Evolutionary conservation across 345 rosid genomes (phyloP), one percentile per base, ranked within the genome.

Genomic region (Salix koriyanagi): DNA sequence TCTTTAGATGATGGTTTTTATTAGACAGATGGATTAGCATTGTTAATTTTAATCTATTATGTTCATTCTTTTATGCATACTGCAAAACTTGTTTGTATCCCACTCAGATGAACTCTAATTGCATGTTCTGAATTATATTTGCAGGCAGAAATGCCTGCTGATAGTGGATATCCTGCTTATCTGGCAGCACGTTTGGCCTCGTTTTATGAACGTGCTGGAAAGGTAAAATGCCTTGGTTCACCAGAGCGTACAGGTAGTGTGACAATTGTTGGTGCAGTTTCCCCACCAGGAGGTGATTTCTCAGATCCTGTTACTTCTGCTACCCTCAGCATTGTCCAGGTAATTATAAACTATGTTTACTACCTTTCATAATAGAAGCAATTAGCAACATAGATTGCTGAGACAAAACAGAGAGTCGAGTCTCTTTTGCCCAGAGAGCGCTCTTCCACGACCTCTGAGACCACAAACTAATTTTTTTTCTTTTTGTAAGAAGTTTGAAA

Each of bases 101-200:
- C 16, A 2, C 71, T 36, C 28, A 66, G 46, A 26, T 48, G 71
- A 54, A 74, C 26, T 28, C 76, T 71, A 67, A 77, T 54, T 15
- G 18, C n/a, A 78, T 67, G 32, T 70, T 70, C 42, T 67, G 72
- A 14, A 56, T 84, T 83, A 85, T 67, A 74, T 56, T 84, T 77
- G 52, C 88, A 96, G 98, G 98, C 99, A 64, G 99, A 96, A 88
- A 96, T 96, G 99, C 99, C 99, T 83, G 99, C 99, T 26, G 99
- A 96, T 82, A 96, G 99, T 86, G 99, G 99, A 74, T 96, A 96
- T 87, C 99, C 99, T 77, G 99, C 99, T 79, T 96, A 96, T 82
- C 88, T 96, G 80, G 99, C 99, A 7, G 97, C 99, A 68, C 96
- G 99, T 85, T 83, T 96, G 67, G 99, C 99, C 30, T 96, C 99